Percentiles rank a stretch among this genome's conserved stretches.
Evolutionary conservation across 192 early-diverging fungal genomes (phyloP).

Genomic region (Dimargaris cristalligena): DNA sequence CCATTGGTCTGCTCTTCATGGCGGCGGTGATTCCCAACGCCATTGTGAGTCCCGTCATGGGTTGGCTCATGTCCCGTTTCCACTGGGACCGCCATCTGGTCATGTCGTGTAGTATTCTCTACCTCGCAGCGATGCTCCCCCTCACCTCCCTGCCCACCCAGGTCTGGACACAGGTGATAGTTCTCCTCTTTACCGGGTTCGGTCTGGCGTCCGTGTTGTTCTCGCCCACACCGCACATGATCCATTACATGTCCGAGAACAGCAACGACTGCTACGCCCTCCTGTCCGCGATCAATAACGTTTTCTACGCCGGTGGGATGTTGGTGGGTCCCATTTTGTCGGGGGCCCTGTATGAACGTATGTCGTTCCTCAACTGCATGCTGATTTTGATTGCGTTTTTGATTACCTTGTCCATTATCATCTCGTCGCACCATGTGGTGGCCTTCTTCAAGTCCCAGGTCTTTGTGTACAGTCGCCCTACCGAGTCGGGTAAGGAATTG

Average conservation of each 20-base stretch:
- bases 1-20: conserved; percentile 37
- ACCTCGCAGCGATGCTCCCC: not conserved
- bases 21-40: conserved; percentile 51
- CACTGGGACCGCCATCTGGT: not conserved
- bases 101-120: not conserved
- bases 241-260: not conserved
- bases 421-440: not conserved
- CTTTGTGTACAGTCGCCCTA: not conserved
- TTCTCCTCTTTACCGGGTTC: conserved; percentile 1
- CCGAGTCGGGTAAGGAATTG: too few relatives aligned
- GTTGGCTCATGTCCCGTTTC: conserved; percentile 12
- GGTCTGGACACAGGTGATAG: not conserved
- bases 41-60: conserved; percentile 34
- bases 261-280: not conserved
- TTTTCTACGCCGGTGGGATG: conserved; percentile 1
- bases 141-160: not conserved
- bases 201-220: not conserved
- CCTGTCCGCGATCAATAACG: conserved; percentile 3
- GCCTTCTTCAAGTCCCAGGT: not conserved
- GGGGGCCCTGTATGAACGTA: not conserved
- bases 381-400: not conserved
- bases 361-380: not conserved
- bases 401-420: not conserved
- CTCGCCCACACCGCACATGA: conserved; percentile 1
- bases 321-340: not conserved